phyloP scores from a whole-genome alignment of 2,329 filamentous ascomycete species.

The Ciborinia camelliae region DNA sequence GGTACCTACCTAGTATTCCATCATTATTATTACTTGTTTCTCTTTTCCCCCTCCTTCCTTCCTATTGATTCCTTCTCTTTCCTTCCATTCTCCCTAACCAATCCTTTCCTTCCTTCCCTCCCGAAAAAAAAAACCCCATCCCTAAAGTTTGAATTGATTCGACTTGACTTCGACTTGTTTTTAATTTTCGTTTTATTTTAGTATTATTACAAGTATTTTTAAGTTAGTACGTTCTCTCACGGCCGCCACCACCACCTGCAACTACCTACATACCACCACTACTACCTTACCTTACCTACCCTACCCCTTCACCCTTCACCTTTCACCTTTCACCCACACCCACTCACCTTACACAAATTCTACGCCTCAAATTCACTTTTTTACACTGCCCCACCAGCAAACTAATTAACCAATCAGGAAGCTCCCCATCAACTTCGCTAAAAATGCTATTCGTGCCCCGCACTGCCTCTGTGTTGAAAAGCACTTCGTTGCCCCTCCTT shows the following conservation, averaged over 20 bases:
- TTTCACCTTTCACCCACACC: background rate
- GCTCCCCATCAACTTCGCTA: slow-evolving; percentile 10
- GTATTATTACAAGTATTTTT: background rate
- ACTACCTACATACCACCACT: background rate
- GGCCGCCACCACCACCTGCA: background rate
- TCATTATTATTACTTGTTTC: no score
- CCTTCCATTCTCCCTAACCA: background rate
- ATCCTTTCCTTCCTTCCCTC: background rate
- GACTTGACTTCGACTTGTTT: no score
- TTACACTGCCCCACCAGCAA: background rate
- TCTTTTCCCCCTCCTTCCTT: slow-evolving; percentile 12
- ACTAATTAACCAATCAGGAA: slow-evolving; percentile 5
- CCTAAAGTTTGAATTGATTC: no score
- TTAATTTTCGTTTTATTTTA: background rate
- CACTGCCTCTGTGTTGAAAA: slow-evolving; percentile 20
- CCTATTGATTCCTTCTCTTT: slow-evolving; percentile 13
- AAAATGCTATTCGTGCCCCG: slow-evolving; percentile 21
- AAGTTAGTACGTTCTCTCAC: background rate
- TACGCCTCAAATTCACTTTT: slow-evolving; percentile 11
- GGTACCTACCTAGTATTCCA: background rate
- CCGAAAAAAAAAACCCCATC: background rate
- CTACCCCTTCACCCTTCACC: background rate
- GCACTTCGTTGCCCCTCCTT: slow-evolving; percentile 21
- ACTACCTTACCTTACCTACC: background rate
- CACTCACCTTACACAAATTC: background rate